Conservation (phyloP, 169 alveolate genomes). For the Cryptosporidium baileyi region DNA sequence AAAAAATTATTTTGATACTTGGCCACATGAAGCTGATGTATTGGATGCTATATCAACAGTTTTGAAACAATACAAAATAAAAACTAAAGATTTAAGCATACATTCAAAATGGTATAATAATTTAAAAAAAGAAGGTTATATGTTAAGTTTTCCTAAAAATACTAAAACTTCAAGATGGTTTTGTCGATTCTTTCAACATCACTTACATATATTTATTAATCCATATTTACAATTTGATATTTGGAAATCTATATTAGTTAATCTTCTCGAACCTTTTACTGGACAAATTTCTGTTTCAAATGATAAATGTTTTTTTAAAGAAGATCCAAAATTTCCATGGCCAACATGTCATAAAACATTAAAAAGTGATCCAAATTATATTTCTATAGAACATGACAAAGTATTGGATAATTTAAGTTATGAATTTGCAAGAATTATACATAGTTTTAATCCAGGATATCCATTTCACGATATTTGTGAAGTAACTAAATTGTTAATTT, state of each 20-base stretch:
- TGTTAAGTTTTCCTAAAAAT: constrained; percentile 30
- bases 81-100: constrained; percentile 20
- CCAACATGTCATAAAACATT: constrained; percentile 26
- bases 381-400: constrained; percentile 12
- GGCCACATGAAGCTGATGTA: constrained; percentile 66
- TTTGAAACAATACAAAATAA: not conserved
- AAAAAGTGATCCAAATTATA: constrained; percentile 8
- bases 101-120: constrained; percentile 47
- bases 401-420: constrained; percentile 45
- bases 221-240: constrained; percentile 34
- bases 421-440: constrained; percentile 46
- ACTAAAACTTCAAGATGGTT: constrained; percentile 58
- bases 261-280: constrained; percentile 23
- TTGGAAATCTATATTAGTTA: constrained; percentile 25
- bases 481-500: constrained; percentile 2
- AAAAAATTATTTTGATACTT: constrained; percentile 17
- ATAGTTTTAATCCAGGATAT: constrained; percentile 44
- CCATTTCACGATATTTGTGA: constrained; percentile 56
- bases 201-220: constrained; percentile 31
- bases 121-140: constrained; percentile 49
- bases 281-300: constrained; percentile 21
- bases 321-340: constrained; percentile 69
- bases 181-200: constrained; percentile 61
- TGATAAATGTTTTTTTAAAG: constrained; percentile 31
- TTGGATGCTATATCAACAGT: constrained; percentile 35